Evolutionary conservation across 1,284 basidiomycete genomes (phyloP).

Genomic region (Cronartium quercuum): DNA sequence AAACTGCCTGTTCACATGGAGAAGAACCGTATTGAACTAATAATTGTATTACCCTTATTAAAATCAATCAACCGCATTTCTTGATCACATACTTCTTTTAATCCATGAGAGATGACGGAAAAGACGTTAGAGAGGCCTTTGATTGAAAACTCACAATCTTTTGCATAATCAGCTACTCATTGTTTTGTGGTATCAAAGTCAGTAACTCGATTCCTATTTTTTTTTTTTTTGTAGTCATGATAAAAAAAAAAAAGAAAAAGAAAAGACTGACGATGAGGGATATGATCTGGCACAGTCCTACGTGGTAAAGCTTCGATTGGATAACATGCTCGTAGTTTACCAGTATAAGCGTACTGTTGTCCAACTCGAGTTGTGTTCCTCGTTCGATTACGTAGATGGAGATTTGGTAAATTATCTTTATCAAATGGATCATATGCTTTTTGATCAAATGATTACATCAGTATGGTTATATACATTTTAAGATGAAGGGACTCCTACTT

Average conservation of each 20-base stretch:
- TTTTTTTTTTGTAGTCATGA: background rate
- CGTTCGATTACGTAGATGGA: slow-evolving; percentile 13
- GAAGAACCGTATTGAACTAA: slow-evolving; percentile 34
- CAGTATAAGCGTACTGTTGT: slow-evolving; percentile 24
- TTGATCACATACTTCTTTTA: slow-evolving; percentile 26
- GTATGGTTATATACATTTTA: background rate
- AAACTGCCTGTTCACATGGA: slow-evolving; percentile 37
- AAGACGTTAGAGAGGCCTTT: slow-evolving; percentile 29
- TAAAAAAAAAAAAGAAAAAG: background rate
- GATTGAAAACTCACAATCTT: slow-evolving; percentile 38
- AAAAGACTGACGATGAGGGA: slow-evolving; percentile 9
- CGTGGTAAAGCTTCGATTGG: slow-evolving; percentile 19
- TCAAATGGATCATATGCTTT: slow-evolving; percentile 33
- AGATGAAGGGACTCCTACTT: background rate
- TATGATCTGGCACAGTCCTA: slow-evolving; percentile 29
- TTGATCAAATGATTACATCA: background rate
- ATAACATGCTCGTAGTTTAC: slow-evolving; percentile 32
- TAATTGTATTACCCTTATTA: background rate
- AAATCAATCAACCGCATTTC: background rate
- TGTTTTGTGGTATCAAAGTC: background rate
- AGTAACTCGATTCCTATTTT: too few species aligned
- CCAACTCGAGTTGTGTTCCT: background rate
- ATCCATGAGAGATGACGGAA: slow-evolving; percentile 30
- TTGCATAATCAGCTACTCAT: slow-evolving; percentile 34
- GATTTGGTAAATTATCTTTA: slow-evolving; percentile 8